A percentile compares a stretch with the other conserved stretches of the same genome.
Evolutionary conservation across 495 filamentous ascomycete genomes (phyloP).

Genomic region (Neurospora intermedia): DNA sequence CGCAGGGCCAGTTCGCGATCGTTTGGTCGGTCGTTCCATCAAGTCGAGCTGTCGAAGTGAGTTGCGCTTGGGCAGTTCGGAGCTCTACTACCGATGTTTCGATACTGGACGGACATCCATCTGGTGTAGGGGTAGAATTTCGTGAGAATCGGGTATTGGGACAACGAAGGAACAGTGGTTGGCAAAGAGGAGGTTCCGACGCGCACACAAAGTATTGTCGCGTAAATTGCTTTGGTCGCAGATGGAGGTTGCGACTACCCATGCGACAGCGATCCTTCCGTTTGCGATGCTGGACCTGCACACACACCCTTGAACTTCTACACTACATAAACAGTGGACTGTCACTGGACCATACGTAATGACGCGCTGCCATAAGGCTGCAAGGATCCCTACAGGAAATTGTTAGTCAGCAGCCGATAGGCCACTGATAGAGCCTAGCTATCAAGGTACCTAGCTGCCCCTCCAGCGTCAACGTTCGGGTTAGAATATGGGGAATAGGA

Average conservation of each 20-base stretch:
- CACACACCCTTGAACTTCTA: neutral
- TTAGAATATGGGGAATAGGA: neutral
- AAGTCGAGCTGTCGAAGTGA: neutral
- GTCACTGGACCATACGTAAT: neutral
- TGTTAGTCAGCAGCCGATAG: neutral
- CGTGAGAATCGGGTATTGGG: neutral
- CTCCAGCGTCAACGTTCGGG: neutral
- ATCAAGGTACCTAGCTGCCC: neutral
- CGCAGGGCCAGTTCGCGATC: conserved; percentile 36
- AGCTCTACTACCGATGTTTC: neutral
- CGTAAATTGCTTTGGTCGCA: neutral
- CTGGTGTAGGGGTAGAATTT: neutral
- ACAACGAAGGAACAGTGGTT: neutral
- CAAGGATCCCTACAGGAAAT: neutral
- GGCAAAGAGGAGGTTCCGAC: neutral
- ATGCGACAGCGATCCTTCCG: neutral
- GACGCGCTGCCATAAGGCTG: neutral
- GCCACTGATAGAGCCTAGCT: neutral
- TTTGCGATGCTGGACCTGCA: neutral
- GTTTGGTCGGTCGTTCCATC: conserved; percentile 53
- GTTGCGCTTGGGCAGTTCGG: neutral
- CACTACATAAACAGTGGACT: neutral
- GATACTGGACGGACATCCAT: neutral
- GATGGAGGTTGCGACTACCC: neutral
- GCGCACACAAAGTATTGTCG: neutral